Base-by-base conservation (phyloP, 2,329 filamentous ascomycete genomes). In the Aureobasidium namibiae region DNA sequence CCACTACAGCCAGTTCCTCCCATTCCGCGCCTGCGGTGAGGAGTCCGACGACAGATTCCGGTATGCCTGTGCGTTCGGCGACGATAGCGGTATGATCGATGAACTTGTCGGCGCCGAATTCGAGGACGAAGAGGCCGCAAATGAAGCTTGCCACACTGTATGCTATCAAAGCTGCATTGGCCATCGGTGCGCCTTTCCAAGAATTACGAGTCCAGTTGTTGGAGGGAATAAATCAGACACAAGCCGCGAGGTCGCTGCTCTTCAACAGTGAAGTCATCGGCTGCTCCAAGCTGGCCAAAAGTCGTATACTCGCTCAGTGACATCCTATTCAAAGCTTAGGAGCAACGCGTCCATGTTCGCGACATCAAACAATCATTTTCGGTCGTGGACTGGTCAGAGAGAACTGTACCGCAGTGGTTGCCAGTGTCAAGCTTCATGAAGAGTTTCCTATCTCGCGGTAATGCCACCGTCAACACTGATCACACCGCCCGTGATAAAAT, bases 1-100 rank as follows among this genome's bases (percentile, higher is more conserved):
- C 63, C 2, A 82, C 75, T 0, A 82, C 78, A 1, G 73, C 75
- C 33, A 81, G 74, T 75, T 82, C 79, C 74, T 82, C 80, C 73
- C 76, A 83, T 70, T 82, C 80, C 42, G 75, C 78, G 18, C 79
- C 80, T 13, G 76, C 78, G 3, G 79, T 82, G 36, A 83, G 69
- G 8, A 83, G 72, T 4, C 74, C 77, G 61, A 82, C 75, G 26
- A 82, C 56, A 2, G 77, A 76, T 31, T 75, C 73, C 1, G 78
- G 74, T 13, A 82, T 68, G 16, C 74, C 70, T 1, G 76, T 67
- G 2, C 75, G 74, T 33, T 67, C 69, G 10, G 77, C 79, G 13
- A 81, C 68, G 34, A 75, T 70, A 7, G 76, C 76, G 6, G 79
- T 79, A 57, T 81, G 75, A 61, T 79, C 74, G 61, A 82, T 72